These are phyloP conservation scores for Hyaloscypha bicolor DNA, from an alignment of 495 filamentous ascomycete genomes.

Conservation along the genomic window DNA sequence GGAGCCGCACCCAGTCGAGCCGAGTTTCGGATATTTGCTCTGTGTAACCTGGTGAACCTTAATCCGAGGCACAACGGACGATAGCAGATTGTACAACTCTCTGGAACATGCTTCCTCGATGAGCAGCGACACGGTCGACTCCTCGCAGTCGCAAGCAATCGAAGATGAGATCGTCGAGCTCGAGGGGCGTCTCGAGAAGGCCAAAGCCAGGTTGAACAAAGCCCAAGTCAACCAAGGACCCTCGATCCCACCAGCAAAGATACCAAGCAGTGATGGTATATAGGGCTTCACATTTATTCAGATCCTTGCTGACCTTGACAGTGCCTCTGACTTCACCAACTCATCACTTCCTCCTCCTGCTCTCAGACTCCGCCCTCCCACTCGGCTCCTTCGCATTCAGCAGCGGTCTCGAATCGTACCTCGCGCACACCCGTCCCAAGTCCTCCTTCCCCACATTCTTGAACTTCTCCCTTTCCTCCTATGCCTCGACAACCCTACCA, in stretches of 20 bases:
- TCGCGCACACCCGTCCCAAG: conserved; percentile 68
- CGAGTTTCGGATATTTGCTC: neutral
- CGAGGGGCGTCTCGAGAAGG: conserved; percentile 47
- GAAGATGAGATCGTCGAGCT: conserved; percentile 56
- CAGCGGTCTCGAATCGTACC: conserved; percentile 90
- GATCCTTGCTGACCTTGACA: conserved; percentile 20
- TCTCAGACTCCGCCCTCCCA: conserved; percentile 94
- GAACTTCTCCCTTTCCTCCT: conserved; percentile 71
- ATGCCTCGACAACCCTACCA: conserved; percentile 79
- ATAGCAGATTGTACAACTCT: neutral
- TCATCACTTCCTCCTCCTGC: conserved; percentile 81
- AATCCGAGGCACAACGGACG: neutral
- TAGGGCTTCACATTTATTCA: neutral
- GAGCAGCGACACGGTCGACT: conserved; percentile 20
- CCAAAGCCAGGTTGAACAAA: conserved; percentile 37
- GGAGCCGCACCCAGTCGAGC: neutral
- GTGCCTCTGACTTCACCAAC: conserved; percentile 30
- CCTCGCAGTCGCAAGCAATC: conserved; percentile 36
- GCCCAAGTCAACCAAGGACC: neutral
- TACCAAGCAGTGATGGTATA: conserved; percentile 24
- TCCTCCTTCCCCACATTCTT: conserved; percentile 75
- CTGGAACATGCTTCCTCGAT: conserved; percentile 23
- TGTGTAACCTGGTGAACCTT: neutral
- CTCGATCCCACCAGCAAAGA: conserved; percentile 16
- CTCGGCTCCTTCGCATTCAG: conserved; percentile 97